These are phyloP conservation scores for Coemansia sp. DNA, from an alignment of 192 early-diverging fungal species.

Conservation along the genomic window DNA sequence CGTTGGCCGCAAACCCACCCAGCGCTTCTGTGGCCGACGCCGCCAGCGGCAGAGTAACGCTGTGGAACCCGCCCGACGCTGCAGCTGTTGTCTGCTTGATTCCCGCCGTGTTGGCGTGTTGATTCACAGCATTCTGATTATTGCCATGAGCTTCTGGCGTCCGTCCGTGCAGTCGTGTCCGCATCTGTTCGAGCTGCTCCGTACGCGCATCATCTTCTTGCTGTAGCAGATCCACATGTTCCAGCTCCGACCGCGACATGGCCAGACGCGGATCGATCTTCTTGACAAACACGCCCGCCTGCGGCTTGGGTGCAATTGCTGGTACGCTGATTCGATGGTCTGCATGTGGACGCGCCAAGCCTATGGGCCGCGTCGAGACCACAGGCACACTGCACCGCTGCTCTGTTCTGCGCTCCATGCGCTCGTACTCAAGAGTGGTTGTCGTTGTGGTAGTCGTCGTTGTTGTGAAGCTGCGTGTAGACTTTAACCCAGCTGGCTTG, in stretches of 20 bases:
- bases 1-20: constrained; percentile 26
- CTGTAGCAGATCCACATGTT: constrained; percentile 44
- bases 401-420: background rate
- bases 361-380: background rate
- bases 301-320: background rate
- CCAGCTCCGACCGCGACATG: constrained; percentile 49
- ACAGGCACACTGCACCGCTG: background rate
- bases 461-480: constrained; percentile 2
- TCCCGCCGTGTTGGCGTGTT: constrained; percentile 38
- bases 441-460: constrained; percentile 5
- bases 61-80: constrained; percentile 52
- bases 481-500: constrained; percentile 26
- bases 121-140: constrained; percentile 14
- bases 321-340: background rate
- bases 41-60: constrained; percentile 48
- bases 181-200: constrained; percentile 53
- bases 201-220: constrained; percentile 51
- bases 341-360: background rate
- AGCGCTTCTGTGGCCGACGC: constrained; percentile 28
- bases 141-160: constrained; percentile 2
- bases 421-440: constrained; percentile 3
- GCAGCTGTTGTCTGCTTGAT: constrained; percentile 50
- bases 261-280: constrained; percentile 48
- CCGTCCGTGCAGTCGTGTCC: constrained; percentile 12
- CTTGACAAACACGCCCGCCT: constrained; percentile 39